A percentile compares a stretch with the other conserved stretches of the same genome.
Evolutionary conservation across 495 filamentous ascomycete species (phyloP).

Genomic region (Darksidea phi): DNA sequence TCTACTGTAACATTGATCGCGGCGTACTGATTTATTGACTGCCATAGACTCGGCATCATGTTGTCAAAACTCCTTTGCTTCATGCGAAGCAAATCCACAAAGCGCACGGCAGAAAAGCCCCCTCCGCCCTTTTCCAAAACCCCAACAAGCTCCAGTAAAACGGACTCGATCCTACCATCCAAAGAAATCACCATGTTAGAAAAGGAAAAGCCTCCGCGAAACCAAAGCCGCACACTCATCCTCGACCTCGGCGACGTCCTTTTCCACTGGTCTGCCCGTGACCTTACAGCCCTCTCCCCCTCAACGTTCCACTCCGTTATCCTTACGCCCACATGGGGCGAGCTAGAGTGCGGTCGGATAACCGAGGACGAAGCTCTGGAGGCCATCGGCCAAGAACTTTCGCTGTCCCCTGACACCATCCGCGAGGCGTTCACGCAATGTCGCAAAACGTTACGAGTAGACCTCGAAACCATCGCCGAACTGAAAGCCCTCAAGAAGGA

Average conservation of each 20-base stretch:
- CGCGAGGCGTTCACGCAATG: background rate
- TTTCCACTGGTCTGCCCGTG: background rate
- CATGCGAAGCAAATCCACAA: too few relatives aligned
- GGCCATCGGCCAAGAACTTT: background rate
- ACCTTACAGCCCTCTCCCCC: background rate
- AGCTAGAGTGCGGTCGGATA: background rate
- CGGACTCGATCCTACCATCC: too few relatives aligned
- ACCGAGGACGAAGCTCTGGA: background rate
- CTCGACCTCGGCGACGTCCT: background rate
- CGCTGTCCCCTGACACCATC: background rate
- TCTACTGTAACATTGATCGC: too few relatives aligned
- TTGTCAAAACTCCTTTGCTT: too few relatives aligned
- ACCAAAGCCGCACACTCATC: background rate
- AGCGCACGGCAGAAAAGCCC: too few relatives aligned
- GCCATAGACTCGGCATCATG: too few relatives aligned
- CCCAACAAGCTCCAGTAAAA: too few relatives aligned
- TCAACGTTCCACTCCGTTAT: background rate
- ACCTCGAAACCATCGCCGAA: background rate
- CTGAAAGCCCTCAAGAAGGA: background rate
- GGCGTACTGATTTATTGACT: too few relatives aligned
- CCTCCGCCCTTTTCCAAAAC: too few relatives aligned
- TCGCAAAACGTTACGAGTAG: background rate
- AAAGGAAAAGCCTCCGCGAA: too few relatives aligned
- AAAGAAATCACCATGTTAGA: too few relatives aligned
- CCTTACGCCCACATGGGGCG: background rate